Conservation (phyloP, 1,284 basidiomycete species). For the Fomitopsis betulina region DNA sequence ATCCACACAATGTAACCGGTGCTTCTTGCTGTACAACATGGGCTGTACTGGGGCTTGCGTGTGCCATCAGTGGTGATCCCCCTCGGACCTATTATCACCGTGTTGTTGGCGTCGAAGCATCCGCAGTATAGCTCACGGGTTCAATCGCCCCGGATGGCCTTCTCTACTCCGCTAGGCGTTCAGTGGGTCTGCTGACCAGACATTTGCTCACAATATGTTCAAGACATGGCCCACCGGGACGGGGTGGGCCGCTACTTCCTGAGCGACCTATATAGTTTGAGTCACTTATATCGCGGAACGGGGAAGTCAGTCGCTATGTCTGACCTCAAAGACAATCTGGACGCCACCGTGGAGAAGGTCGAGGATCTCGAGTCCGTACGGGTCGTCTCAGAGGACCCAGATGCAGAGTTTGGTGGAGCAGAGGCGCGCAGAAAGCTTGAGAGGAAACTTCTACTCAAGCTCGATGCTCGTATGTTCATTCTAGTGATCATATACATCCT, state of each 20-base stretch:
- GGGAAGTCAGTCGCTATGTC: neutral
- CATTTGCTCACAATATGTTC: neutral
- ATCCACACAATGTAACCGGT: too few relatives aligned
- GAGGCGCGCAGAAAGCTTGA: constrained; percentile 42
- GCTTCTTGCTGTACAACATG: too few relatives aligned
- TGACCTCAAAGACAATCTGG: neutral
- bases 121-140: neutral
- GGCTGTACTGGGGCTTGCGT: neutral
- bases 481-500: constrained; percentile 65
- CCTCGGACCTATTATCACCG: neutral
- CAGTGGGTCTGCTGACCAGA: neutral
- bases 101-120: neutral
- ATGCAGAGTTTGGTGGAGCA: constrained; percentile 39
- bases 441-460: constrained; percentile 50
- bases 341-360: constrained; percentile 10
- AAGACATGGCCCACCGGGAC: neutral
- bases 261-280: neutral
- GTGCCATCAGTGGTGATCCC: neutral
- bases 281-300: neutral
- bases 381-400: constrained; percentile 17
- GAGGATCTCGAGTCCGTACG: constrained; percentile 4
- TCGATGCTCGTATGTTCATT: constrained; percentile 63
- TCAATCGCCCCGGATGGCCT: neutral
- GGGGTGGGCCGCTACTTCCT: neutral
- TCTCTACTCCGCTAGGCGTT: neutral